Evolutionary conservation across 2,329 filamentous ascomycete genomes (phyloP), one percentile per base, ranked within the genome.

Genomic region (Alternaria consortialis): DNA sequence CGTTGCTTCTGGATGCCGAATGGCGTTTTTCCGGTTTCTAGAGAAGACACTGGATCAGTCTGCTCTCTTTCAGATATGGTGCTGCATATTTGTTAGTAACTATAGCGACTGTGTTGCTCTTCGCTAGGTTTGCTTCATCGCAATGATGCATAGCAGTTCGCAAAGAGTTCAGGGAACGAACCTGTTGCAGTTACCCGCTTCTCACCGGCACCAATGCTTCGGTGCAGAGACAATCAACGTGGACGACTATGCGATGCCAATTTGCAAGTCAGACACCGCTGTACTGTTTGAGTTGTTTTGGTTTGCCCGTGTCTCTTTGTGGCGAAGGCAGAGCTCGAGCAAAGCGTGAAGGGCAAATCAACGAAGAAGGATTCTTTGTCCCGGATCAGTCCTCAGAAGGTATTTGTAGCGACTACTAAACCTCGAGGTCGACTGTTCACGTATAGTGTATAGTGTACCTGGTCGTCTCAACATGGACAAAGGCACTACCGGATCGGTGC

Each of bases 381-480:
- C 67, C 56, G 63, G 61, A 60, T 70, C 73, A 73, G 73, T 72
- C 66, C 59, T 58, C 64, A 70, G 70, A 63, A 72, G 73, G 70
- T 79, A 78, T 78, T 78, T 79, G 77, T 78, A 79, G 70, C 74
- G 70, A 74, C 62, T 68, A 64, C 64, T 64, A 63, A 70, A 62
- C 60, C 67, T 77, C 71, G 67, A 77, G 64, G 64, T 67, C 62
- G 56, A 73, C 70, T 75, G 72, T 72, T 77, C 72, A 77, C 72
- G 68, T 75, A 74, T 65, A 68, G 54, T 71, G 64, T 69, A 72
- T 67, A 73, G 70, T 66, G 68, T 66, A 72, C 64, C 60, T 69
- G 62, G 65, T 67, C 65, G 72, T 66, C 76, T 77, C 73, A 77
- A 74, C 71, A 75, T 75, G 76, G 77, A 79, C 77, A 79, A 79